Conservation (phyloP, 2,329 filamentous ascomycete species). For the Pseudogymnoascus sp. region DNA sequence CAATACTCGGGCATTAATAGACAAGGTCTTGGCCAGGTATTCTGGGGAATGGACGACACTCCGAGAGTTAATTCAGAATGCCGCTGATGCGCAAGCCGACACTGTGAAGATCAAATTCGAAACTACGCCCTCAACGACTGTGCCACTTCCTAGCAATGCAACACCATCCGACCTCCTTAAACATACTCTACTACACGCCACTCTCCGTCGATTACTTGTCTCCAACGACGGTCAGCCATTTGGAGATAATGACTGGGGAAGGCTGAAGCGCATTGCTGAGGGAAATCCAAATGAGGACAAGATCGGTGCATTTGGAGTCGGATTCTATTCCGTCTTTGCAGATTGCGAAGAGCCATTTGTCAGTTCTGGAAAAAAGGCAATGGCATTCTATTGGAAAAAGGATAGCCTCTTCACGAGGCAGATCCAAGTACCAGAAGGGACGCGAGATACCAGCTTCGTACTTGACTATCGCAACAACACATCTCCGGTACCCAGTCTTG, state of each 20-base stretch:
- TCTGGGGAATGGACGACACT: constrained; percentile 89
- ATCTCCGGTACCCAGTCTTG: constrained; percentile 74
- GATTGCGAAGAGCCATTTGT: constrained; percentile 98
- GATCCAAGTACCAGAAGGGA: constrained; percentile 59
- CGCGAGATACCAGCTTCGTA: constrained; percentile 77
- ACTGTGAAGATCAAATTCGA: constrained; percentile 89
- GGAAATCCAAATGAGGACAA: constrained; percentile 98
- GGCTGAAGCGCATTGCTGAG: constrained; percentile 94
- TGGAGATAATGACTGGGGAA: constrained; percentile 80
- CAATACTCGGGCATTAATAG: constrained; percentile 91
- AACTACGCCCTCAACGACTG: constrained; percentile 70
- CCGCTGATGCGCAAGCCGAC: constrained; percentile 88
- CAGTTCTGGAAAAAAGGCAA: constrained; percentile 81
- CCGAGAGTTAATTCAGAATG: constrained; percentile 93
- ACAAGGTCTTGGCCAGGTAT: constrained; percentile 93
- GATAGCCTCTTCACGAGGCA: constrained; percentile 92
- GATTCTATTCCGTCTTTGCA: constrained; percentile 97
- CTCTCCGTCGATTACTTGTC: constrained; percentile 76
- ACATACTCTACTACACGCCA: constrained; percentile 77
- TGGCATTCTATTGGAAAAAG: constrained; percentile 99
- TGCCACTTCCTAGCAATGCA: constrained; percentile 55
- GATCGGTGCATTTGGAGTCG: constrained; percentile 96
- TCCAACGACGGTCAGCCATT: constrained; percentile 89
- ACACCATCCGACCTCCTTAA: constrained; percentile 66
- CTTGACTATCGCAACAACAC: constrained; percentile 87